Conservation (phyloP, 2,329 filamentous ascomycete species). For the Pseudogymnoascus sp. region DNA sequence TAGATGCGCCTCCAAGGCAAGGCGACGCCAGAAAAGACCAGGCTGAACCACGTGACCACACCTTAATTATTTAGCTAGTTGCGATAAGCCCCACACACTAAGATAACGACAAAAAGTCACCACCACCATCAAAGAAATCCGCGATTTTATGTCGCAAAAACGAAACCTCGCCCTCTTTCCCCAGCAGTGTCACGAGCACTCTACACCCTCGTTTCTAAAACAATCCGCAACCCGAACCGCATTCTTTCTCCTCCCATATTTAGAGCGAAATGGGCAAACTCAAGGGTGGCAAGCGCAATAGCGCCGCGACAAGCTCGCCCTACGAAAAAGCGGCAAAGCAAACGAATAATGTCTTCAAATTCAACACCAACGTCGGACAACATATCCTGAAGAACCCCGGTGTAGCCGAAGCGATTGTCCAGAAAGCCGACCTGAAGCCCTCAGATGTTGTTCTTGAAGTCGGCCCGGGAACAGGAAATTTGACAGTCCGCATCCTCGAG, state of each 20-base stretch:
- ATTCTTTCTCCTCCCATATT: background rate
- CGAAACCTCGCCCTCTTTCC: background rate
- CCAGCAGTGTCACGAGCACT: background rate
- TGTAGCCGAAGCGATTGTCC: slow-evolving; percentile 73
- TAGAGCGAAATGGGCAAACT: slow-evolving; percentile 29
- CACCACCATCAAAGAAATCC: slow-evolving; percentile 7
- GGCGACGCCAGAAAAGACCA: slow-evolving; percentile 3
- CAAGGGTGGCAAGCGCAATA: slow-evolving; percentile 30
- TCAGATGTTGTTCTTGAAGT: slow-evolving; percentile 88
- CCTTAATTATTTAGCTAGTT: background rate
- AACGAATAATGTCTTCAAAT: slow-evolving; percentile 86
- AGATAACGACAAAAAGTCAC: slow-evolving; percentile 12
- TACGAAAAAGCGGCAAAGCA: slow-evolving; percentile 28
- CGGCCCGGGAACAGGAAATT: slow-evolving; percentile 80
- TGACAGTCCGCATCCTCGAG: slow-evolving; percentile 84
- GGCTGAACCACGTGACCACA: slow-evolving; percentile 3
- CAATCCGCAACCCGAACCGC: background rate
- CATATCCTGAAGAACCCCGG: slow-evolving; percentile 89
- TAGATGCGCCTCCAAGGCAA: background rate
- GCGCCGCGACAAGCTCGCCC: slow-evolving; percentile 22
- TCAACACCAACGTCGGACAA: slow-evolving; percentile 85
- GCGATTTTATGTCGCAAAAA: slow-evolving; percentile 6
- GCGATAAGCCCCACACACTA: slow-evolving; percentile 13
- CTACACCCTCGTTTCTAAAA: background rate
- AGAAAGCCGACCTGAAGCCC: slow-evolving; percentile 85